Percentiles rank a stretch among this genome's conserved stretches.
These are phyloP conservation scores for Stentor coeruleus DNA, from an alignment of 73 alveolate genomes.

Conservation along the genomic window DNA sequence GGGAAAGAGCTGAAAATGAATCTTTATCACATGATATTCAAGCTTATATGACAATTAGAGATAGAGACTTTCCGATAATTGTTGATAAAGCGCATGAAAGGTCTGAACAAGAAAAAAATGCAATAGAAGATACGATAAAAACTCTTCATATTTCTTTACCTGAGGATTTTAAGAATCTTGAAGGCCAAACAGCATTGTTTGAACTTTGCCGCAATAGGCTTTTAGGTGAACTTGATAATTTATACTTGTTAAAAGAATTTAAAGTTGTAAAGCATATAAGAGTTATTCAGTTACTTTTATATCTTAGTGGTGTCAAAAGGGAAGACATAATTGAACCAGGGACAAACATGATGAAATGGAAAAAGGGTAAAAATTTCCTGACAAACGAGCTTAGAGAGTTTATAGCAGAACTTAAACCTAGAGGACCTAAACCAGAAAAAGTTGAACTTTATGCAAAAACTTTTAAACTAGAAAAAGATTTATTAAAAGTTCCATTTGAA, in stretches of 20 bases:
- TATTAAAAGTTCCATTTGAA: background rate
- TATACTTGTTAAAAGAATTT: slow-evolving; percentile 33
- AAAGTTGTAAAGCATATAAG: slow-evolving; percentile 83
- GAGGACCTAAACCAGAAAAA: slow-evolving; percentile 82
- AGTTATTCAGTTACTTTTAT: slow-evolving; percentile 71
- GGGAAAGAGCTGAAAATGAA: slow-evolving; percentile 72
- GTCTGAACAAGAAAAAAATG: slow-evolving; percentile 51
- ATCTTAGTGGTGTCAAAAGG: slow-evolving; percentile 59
- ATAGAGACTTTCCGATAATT: slow-evolving; percentile 63
- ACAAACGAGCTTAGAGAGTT: slow-evolving; percentile 63
- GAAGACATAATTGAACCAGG: slow-evolving; percentile 72
- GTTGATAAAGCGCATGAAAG: slow-evolving; percentile 69
- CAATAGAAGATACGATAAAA: slow-evolving; percentile 35
- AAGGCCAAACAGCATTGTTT: slow-evolving; percentile 35
- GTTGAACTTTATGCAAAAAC: slow-evolving; percentile 70
- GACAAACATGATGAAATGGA: slow-evolving; percentile 93
- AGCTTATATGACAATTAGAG: slow-evolving; percentile 50
- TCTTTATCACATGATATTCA: slow-evolving; percentile 70
- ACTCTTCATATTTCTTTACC: slow-evolving; percentile 28
- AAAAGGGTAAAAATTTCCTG: slow-evolving; percentile 66
- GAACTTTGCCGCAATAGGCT: slow-evolving; percentile 13
- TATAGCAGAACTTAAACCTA: slow-evolving; percentile 55
- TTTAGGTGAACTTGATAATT: slow-evolving; percentile 10
- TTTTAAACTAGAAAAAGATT: background rate
- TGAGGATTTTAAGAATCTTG: slow-evolving; percentile 31